A percentile compares a stretch with the other conserved stretches of the same genome.
Evolutionary conservation across 192 early-diverging fungal genomes (phyloP).

Genomic region (Backusella luteola): DNA sequence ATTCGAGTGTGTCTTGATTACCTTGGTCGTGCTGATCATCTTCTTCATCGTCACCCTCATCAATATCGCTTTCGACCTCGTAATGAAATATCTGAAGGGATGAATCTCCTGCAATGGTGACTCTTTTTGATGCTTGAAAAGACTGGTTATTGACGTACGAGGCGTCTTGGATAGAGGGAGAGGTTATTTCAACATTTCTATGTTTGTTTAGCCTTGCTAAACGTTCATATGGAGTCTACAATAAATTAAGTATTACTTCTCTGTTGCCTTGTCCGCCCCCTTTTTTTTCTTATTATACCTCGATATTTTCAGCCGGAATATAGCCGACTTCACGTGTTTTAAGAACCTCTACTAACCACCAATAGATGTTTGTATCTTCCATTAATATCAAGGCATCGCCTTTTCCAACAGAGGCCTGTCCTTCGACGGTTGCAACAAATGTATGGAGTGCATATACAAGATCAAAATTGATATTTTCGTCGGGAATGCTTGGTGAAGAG

Average conservation of each 20-base stretch:
- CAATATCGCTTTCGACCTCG: conserved; percentile 27
- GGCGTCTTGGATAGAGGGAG: conserved; percentile 13
- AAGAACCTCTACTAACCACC: conserved; percentile 66
- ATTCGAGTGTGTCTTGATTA: conserved; percentile 14
- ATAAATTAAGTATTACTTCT: background rate
- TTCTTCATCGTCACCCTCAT: conserved; percentile 26
- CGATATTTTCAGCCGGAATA: conserved; percentile 84
- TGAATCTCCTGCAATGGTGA: conserved; percentile 26
- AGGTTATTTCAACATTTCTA: conserved; percentile 57
- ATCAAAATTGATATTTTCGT: conserved; percentile 67
- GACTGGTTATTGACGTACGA: background rate
- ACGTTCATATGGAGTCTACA: conserved; percentile 71
- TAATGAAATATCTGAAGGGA: conserved; percentile 32
- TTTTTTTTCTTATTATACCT: conserved; percentile 41
- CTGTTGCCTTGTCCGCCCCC: background rate
- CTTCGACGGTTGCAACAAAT: conserved; percentile 78
- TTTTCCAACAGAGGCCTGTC: conserved; percentile 71
- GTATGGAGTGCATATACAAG: conserved; percentile 80
- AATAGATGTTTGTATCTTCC: conserved; percentile 81
- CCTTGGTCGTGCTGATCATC: conserved; percentile 42
- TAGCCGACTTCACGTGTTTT: conserved; percentile 73
- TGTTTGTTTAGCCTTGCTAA: conserved; percentile 74
- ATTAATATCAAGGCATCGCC: conserved; percentile 70
- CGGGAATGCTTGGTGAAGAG: conserved; percentile 43
- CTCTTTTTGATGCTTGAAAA: background rate